phyloP scores from a whole-genome alignment of 2,329 filamentous ascomycete genomes.

The Amphichorda felina region DNA sequence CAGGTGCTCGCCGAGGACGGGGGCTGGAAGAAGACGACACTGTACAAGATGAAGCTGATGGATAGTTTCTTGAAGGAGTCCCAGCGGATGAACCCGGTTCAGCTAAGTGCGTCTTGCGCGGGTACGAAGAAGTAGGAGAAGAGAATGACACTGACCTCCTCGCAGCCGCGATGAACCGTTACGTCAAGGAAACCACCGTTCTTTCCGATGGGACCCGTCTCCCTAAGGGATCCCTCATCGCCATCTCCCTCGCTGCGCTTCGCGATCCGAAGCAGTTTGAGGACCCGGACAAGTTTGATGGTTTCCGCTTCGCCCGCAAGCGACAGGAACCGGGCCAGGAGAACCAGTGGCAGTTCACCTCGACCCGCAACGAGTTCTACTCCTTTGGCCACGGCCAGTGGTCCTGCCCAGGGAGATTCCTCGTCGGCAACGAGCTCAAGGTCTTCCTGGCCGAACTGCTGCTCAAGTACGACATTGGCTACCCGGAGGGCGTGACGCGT shows the following conservation, averaged over 20 bases:
- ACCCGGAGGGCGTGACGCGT: neutral
- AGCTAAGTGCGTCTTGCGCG: neutral
- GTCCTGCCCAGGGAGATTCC: slow-evolving; percentile 28
- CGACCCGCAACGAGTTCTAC: slow-evolving; percentile 17
- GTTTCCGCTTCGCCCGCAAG: neutral
- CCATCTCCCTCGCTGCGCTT: neutral
- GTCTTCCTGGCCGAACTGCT: slow-evolving; percentile 24
- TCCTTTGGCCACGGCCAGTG: slow-evolving; percentile 22
- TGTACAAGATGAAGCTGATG: slow-evolving; percentile 30
- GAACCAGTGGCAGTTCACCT: slow-evolving; percentile 22
- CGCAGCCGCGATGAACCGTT: too few species aligned
- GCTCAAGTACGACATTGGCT: slow-evolving; percentile 22
- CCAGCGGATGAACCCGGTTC: slow-evolving; percentile 7
- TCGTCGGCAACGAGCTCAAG: slow-evolving; percentile 28
- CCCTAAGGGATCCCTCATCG: slow-evolving; percentile 21
- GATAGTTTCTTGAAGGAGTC: slow-evolving; percentile 37
- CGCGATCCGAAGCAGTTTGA: neutral
- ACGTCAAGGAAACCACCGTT: slow-evolving; percentile 29
- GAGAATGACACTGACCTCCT: too few species aligned
- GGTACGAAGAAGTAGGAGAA: slow-evolving; percentile 5
- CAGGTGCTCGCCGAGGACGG: slow-evolving; percentile 26
- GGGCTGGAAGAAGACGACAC: slow-evolving; percentile 29
- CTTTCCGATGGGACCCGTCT: slow-evolving; percentile 31
- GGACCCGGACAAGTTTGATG: neutral
- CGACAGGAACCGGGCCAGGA: slow-evolving; percentile 4